A percentile compares a stretch with the other conserved stretches of the same genome.
Evolutionary conservation across 306 rosid species (phyloP).

Genomic region (Astragalus membranaceus): DNA sequence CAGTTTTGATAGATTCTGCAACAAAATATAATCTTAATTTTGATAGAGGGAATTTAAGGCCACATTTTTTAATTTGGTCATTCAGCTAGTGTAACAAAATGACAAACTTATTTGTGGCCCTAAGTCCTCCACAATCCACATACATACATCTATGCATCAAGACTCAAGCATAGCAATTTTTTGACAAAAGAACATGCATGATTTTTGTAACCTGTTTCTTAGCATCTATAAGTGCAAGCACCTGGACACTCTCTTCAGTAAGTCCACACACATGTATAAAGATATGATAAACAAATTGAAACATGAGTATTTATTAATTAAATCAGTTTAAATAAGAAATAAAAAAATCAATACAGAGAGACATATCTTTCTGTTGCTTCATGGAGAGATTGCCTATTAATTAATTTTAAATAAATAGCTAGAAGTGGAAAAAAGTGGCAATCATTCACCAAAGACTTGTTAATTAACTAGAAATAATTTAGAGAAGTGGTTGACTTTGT

Average conservation of each 20-base stretch:
- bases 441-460: neutral
- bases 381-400: neutral
- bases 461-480: neutral
- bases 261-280: neutral
- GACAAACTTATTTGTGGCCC: neutral
- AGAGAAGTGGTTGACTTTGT: slow-evolving; percentile 13
- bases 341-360: neutral
- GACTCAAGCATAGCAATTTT: neutral
- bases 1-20: neutral
- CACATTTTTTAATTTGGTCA: neutral
- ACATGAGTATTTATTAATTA: neutral
- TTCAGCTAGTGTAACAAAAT: neutral
- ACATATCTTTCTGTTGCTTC: neutral
- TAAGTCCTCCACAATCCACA: neutral
- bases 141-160: neutral
- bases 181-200: slow-evolving; percentile 20
- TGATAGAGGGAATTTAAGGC: neutral
- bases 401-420: neutral
- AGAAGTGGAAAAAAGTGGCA: neutral
- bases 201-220: neutral
- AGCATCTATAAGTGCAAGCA: slow-evolving; percentile 20
- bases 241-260: slow-evolving; percentile 15
- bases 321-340: neutral
- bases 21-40: neutral
- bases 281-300: slow-evolving; percentile 14